Base-by-base conservation (phyloP, 2,329 filamentous ascomycete genomes). In the Neurospora crassa region DNA sequence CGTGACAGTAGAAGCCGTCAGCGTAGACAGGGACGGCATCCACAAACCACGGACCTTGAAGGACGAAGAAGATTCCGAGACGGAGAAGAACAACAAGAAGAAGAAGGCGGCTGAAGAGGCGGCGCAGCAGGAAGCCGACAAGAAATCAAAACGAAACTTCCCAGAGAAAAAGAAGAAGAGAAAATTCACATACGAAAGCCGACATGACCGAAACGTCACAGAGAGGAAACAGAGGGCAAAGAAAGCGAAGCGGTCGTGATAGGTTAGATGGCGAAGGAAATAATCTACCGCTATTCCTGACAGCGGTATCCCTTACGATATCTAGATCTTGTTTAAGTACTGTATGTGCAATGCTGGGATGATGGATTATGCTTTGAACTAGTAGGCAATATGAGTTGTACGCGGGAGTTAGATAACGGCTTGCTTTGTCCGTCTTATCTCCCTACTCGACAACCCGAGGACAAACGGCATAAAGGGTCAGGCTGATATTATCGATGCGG, bases 161-260 rank as follows among this genome's bases (percentile, higher is more conserved):
- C 43, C 47, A 1, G 34, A 67, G 20, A 76, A 93, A 82, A 93
- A 91, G 83, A 94, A 92, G 83, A 97, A 94, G 84, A 91, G 91
- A 82, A 93, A 94, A 82, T 98, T 98, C 79, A 89, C 93, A 74
- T 99, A 99, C 80, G 93, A 98, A 83, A 92, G 87, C 73, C 97
- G 97, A 83, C 83, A 89, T 41, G 95, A 97, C 76, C 88, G 96
- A 78, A 92, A 93, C 80, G 82, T 94, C 76, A 88, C 89, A 68
- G 83, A 87, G 75, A 89, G 87, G 78, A 96, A 92, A 80, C 87
- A 88, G 76, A 92, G 88, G 80, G 88, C 89, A 75, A 92, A 90
- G 75, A 88, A 88, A 76, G 77, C 78, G 72, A 80, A 78, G 70
- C 69, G 72, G 72, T 72, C 70, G 53, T 69, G 40, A 42, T 29